Base-by-base conservation (phyloP, 352 stramenopile species). In the Pythium periplocum region DNA sequence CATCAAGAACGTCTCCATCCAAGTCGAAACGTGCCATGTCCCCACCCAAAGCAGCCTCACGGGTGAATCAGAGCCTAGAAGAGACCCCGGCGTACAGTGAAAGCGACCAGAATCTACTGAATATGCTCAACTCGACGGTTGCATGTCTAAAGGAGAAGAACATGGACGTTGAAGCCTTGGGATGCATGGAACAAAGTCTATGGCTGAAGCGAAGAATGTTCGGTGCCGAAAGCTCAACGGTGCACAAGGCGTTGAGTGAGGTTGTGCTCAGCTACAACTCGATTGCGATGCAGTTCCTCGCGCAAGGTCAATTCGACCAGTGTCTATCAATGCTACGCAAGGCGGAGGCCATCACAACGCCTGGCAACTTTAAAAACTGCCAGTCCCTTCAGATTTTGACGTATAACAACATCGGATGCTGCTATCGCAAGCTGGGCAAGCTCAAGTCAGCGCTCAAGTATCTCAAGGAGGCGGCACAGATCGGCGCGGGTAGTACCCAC, bases 401-500 rank as follows among this genome's bases (percentile, higher is more conserved):
- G 32, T 87, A 80, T 62, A 92, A 92, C 54, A 92, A 90, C 57
- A 75, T 92, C 17, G 82, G 78, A 17, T 90, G 82, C 56, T 90
- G 78, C 48, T 92, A 90, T 59, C 82, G 82, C 4, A 92, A 87
- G 39, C 58, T 92, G 11, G 73, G 72, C 26, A 86, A 89, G 50
- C 65, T 89, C 6, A 81, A 84, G 51, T 84, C 78, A 1, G 78
- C 82, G 11, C 60, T 90, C 9, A 86, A 87, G 55, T 92, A 90
- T 62, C 52, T 92, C 4, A 71, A 87, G 41, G 75, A 87, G 36
- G 82, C 82, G 4, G 77, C 79, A 6, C 74, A 75, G 49, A 64
- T 92, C n/a, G 82, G 82, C 6, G 69, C 74, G 0, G 52, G 64
- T 4, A 71, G 73, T 9, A 59, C 69, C 0, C 64, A 86, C 34